Base-by-base conservation (phyloP, 768 basidiomycete species). In the Leccinellum albellum region DNA sequence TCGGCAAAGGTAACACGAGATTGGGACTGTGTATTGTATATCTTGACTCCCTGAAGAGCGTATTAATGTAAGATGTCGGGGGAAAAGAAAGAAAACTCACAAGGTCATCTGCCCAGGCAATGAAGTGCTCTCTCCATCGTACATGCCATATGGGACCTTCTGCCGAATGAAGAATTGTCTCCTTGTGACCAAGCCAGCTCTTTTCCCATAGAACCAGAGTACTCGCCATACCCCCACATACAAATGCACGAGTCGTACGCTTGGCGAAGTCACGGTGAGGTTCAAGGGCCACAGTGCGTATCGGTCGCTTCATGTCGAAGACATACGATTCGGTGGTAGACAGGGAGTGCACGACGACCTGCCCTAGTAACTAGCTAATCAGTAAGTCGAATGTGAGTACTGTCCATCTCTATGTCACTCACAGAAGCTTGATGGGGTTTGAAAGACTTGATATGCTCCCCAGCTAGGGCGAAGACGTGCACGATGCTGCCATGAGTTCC, bases 91-190 rank as follows among this genome's bases (percentile, higher is more conserved):
- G 17, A 17, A 33, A 31, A 71, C 86, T 66, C 60, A 94, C 93
- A 44, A 85, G 64, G 69, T 99, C 97, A 63, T 94, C 97, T 3
- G 95, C 93, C 97, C 97, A 99, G 0, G 94, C 94, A 61, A 98
- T 93, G 29, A 97, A 76, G 49, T 82, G 82, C 1, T 86, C 87
- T 65, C 85, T 78, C 97, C 97, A 98, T 56, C 88, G 81, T 10
- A 87, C 84, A 51, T 87, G 85, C 94, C 94, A 98, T 52, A 99
- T 91, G 0, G 97, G 92, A 12, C 96, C 97, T 73, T 98, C 97
- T 4, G 88, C 90, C 5, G 76, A 78, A 66, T 94, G 88, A 20
- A 97, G 70, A 6, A 87, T 71, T 0, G 87, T 91, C 70, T 96
- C 94, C 66, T 91, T 97, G 65, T 97, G 91, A 0, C 96, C 94